These are phyloP conservation scores for Tricladium varicosporioides DNA, from an alignment of 2,329 filamentous ascomycete species.

Conservation along the genomic window DNA sequence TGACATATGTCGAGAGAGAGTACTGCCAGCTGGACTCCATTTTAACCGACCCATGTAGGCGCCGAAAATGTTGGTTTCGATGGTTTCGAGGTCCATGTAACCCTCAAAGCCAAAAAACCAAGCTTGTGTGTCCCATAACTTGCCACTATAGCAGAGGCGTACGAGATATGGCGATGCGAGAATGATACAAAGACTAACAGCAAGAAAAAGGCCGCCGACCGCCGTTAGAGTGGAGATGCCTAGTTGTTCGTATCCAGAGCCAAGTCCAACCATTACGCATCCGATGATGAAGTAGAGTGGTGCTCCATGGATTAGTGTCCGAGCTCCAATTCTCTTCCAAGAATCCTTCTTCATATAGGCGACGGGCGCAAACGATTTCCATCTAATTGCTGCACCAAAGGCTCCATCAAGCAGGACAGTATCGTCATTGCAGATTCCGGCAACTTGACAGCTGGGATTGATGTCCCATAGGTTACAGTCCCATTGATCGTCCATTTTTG, in stretches of 20 bases:
- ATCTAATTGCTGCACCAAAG: slow-evolving; percentile 34
- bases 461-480: slow-evolving; percentile 34
- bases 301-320: neutral
- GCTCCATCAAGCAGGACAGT: slow-evolving; percentile 33
- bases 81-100: slow-evolving; percentile 22
- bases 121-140: slow-evolving; percentile 25
- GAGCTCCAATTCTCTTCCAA: neutral
- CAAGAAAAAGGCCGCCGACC: neutral
- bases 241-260: neutral
- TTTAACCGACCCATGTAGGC: slow-evolving; percentile 23
- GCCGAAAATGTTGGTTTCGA: slow-evolving; percentile 31
- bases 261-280: neutral
- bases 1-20: slow-evolving; percentile 16
- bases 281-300: neutral
- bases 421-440: slow-evolving; percentile 33
- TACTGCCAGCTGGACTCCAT: slow-evolving; percentile 27
- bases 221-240: neutral
- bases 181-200: neutral
- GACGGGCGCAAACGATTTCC: slow-evolving; percentile 32
- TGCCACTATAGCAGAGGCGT: slow-evolving; percentile 21
- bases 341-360: slow-evolving; percentile 9
- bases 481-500: slow-evolving; percentile 27
- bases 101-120: slow-evolving; percentile 32
- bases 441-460: slow-evolving; percentile 33
- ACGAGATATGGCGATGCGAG: slow-evolving; percentile 21